Conservation (phyloP, 169 alveolate genomes). For the Eimeria sp. region DNA sequence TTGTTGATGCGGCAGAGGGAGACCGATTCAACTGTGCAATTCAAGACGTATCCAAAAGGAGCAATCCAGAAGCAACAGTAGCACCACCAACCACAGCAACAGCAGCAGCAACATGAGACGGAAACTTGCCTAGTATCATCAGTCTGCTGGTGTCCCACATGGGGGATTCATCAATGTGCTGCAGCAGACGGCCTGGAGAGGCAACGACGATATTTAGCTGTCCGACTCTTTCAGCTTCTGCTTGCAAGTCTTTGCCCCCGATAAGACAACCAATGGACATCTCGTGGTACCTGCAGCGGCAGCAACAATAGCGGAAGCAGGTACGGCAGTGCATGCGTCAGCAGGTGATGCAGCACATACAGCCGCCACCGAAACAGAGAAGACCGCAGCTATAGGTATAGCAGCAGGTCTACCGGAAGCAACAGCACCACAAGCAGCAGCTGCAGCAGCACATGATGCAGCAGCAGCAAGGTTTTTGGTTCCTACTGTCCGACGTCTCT, state of each 20-base stretch:
- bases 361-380: background rate
- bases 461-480: background rate
- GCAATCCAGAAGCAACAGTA: background rate
- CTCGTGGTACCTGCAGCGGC: conserved; percentile 88
- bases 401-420: background rate
- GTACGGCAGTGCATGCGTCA: background rate
- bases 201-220: conserved; percentile 93
- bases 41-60: background rate
- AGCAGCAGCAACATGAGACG: conserved; percentile 90
- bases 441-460: conserved; percentile 26
- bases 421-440: conserved; percentile 11
- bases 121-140: conserved; percentile 86
- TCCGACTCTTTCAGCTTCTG: conserved; percentile 92
- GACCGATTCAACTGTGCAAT: no score
- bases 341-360: background rate
- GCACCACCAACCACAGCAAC: background rate
- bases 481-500: conserved; percentile 80
- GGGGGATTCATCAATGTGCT: conserved; percentile 97
- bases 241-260: conserved; percentile 95
- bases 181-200: conserved; percentile 98
- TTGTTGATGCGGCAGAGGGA: background rate
- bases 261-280: conserved; percentile 95
- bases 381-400: background rate
- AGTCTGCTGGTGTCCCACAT: conserved; percentile 92
- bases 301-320: conserved; percentile 36